Conservation (phyloP, 805 yeast genomes). For the Komagataella mondaviorum region DNA sequence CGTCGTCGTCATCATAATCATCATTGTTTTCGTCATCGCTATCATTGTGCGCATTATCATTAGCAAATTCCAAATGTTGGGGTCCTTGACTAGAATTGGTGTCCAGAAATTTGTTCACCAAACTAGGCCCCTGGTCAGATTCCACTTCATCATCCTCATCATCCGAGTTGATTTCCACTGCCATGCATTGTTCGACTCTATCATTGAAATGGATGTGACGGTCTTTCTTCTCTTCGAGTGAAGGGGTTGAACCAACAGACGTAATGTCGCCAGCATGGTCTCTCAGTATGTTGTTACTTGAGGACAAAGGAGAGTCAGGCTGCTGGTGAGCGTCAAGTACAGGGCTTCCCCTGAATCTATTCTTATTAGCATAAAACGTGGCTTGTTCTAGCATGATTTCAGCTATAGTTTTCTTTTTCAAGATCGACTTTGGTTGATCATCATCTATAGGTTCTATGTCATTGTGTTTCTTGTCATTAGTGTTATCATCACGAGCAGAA, state of each 20-base stretch:
- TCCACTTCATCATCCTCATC: slow-evolving; percentile 10
- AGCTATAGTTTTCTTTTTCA: slow-evolving; percentile 76
- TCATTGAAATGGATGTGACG: slow-evolving; percentile 89
- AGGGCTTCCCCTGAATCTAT: slow-evolving; percentile 17
- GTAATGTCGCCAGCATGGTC: background rate
- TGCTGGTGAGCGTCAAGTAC: slow-evolving; percentile 13
- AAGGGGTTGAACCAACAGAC: background rate
- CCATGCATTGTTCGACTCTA: slow-evolving; percentile 89
- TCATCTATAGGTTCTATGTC: background rate
- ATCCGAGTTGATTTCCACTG: slow-evolving; percentile 31
- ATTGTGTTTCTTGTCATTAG: background rate
- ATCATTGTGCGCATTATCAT: slow-evolving; percentile 14
- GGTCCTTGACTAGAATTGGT: background rate
- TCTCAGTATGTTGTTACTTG: background rate
- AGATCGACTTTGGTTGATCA: slow-evolving; percentile 55
- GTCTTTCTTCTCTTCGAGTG: slow-evolving; percentile 16
- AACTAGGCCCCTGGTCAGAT: background rate
- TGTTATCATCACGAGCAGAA: background rate
- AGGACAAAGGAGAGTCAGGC: background rate
- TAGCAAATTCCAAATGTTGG: slow-evolving; percentile 6
- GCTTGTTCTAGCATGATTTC: slow-evolving; percentile 64
- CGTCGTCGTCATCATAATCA: slow-evolving; percentile 15
- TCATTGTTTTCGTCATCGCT: slow-evolving; percentile 24
- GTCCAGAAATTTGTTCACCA: background rate
- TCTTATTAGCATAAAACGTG: slow-evolving; percentile 13